phyloP scores from a whole-genome alignment of 2,329 filamentous ascomycete species.

The Aspergillus transmontanensis region DNA sequence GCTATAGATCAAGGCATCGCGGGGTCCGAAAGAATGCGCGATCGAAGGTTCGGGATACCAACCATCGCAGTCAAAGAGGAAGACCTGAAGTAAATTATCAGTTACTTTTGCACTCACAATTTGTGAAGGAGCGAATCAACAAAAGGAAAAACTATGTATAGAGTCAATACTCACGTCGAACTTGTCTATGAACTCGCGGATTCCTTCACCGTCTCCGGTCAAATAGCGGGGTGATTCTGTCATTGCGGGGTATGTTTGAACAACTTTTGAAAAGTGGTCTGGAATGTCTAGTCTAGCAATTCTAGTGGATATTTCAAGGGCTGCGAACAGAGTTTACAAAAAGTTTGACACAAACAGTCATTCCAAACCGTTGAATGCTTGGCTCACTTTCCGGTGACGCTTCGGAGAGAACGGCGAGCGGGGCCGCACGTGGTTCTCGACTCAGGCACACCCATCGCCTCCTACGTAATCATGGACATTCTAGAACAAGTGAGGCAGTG shows the following conservation, averaged over 20 bases:
- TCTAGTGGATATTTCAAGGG: neutral
- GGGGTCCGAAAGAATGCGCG: neutral
- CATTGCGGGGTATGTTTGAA: constrained; percentile 25
- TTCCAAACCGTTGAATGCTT: neutral
- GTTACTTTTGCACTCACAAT: constrained; percentile 8
- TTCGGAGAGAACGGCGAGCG: constrained; percentile 12
- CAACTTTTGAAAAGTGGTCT: neutral
- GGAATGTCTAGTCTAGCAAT: neutral
- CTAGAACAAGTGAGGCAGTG: neutral
- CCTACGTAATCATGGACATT: neutral
- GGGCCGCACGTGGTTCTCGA: constrained; percentile 7
- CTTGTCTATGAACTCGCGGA: constrained; percentile 80
- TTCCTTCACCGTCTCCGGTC: constrained; percentile 74
- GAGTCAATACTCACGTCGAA: constrained; percentile 76
- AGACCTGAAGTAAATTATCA: constrained; percentile 61
- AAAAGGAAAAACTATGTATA: neutral
- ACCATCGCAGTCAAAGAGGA: constrained; percentile 98
- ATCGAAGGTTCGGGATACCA: constrained; percentile 32
- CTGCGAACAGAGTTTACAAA: neutral
- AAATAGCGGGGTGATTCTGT: constrained; percentile 58
- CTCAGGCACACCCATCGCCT: neutral
- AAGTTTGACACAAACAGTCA: neutral
- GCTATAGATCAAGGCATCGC: neutral
- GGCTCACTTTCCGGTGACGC: neutral
- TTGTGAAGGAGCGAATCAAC: no score